These are phyloP conservation scores for Otatea glauca DNA, from an alignment of 176 grass and related monocot species.

Conservation along the genomic window DNA sequence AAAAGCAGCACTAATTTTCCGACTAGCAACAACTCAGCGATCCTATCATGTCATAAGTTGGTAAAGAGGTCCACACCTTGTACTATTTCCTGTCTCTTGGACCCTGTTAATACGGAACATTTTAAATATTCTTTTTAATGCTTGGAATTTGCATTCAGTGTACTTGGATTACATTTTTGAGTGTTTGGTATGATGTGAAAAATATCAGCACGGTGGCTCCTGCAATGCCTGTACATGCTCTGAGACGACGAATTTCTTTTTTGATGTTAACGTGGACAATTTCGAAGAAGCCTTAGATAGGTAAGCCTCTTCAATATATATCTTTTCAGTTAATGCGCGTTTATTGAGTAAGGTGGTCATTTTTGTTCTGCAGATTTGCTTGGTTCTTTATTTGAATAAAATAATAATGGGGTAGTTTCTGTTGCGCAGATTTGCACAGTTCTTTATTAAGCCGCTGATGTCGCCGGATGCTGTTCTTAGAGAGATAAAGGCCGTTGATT, in stretches of 20 bases:
- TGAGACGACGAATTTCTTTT: slow-evolving; percentile 84
- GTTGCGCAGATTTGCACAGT: slow-evolving; percentile 85
- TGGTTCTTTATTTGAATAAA: slow-evolving; percentile 53
- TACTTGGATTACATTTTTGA: slow-evolving; percentile 34
- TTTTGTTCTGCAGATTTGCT: slow-evolving; percentile 47
- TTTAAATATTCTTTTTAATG: slow-evolving; percentile 14
- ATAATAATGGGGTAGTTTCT: slow-evolving; percentile 43
- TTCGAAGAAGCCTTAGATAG: slow-evolving; percentile 91
- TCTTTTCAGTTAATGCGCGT: slow-evolving; percentile 27
- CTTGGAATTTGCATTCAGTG: slow-evolving; percentile 15
- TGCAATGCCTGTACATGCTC: slow-evolving; percentile 74
- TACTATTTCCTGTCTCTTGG: background rate
- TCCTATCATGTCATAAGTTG: slow-evolving; percentile 23
- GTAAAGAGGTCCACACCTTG: background rate
- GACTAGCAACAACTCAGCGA: background rate
- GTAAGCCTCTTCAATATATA: slow-evolving; percentile 44
- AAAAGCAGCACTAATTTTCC: slow-evolving; percentile 3
- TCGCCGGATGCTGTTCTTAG: slow-evolving; percentile 90
- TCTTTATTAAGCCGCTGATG: slow-evolving; percentile 95
- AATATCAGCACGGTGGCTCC: slow-evolving; percentile 84
- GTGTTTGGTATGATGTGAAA: slow-evolving; percentile 31
- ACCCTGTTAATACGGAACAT: background rate
- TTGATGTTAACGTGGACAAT: slow-evolving; percentile 87
- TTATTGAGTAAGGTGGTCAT: slow-evolving; percentile 24
- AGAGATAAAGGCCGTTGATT: slow-evolving; percentile 98